Evolutionary conservation across 1,284 basidiomycete species (phyloP).

Genomic region (Ustilago lituana): DNA sequence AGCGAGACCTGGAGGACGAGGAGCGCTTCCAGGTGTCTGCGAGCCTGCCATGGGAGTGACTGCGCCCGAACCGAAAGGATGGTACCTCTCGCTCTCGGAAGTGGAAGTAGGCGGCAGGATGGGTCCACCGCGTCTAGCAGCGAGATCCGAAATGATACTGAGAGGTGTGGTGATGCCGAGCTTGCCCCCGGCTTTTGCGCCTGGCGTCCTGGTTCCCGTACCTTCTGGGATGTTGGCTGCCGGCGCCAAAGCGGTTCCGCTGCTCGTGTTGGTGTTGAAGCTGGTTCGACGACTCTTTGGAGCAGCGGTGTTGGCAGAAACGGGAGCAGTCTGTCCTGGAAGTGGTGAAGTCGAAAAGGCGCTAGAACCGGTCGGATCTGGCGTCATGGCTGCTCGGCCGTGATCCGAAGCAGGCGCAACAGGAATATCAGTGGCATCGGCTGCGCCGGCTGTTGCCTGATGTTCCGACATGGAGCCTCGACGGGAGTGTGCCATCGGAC

Average conservation of each 20-base stretch:
- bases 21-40: slow-evolving; percentile 53
- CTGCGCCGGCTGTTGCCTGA: slow-evolving; percentile 3
- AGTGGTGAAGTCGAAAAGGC: slow-evolving; percentile 32
- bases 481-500: slow-evolving; percentile 33
- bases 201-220: slow-evolving; percentile 47
- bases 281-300: slow-evolving; percentile 45
- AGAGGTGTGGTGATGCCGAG: slow-evolving; percentile 55
- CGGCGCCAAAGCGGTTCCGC: slow-evolving; percentile 34
- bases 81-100: slow-evolving; percentile 52
- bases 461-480: slow-evolving; percentile 36
- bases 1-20: slow-evolving; percentile 27
- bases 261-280: slow-evolving; percentile 42
- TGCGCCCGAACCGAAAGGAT: slow-evolving; percentile 62
- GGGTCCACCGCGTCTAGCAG: slow-evolving; percentile 54
- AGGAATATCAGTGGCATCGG: slow-evolving; percentile 40
- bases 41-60: slow-evolving; percentile 57
- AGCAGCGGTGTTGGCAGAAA: slow-evolving; percentile 8
- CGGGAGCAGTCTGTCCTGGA: slow-evolving; percentile 7
- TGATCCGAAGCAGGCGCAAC: slow-evolving; percentile 54
- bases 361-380: slow-evolving; percentile 10
- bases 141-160: slow-evolving; percentile 67
- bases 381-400: slow-evolving; percentile 31
- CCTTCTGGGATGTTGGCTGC: slow-evolving; percentile 31
- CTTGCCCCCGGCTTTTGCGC: slow-evolving; percentile 49
- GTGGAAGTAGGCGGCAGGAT: slow-evolving; percentile 30